These are phyloP conservation scores for Rhododendron williamsianum DNA, from an alignment of 148 eudicot species.

Conservation along the genomic window DNA sequence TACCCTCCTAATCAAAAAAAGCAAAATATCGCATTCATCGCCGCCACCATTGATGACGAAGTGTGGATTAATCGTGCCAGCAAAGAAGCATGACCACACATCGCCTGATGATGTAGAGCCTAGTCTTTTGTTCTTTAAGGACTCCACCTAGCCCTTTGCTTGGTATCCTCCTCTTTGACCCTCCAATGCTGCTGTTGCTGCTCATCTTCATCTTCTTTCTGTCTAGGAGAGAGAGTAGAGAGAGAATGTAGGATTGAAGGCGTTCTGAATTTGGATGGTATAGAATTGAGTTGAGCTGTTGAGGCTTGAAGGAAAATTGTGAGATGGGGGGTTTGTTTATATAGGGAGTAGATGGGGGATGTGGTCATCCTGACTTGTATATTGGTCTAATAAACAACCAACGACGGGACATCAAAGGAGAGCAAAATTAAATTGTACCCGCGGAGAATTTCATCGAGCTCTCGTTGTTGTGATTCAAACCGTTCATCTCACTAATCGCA, in stretches of 20 bases:
- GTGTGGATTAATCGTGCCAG: conserved; percentile 59
- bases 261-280: neutral
- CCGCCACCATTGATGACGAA: conserved; percentile 17
- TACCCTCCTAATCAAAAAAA: neutral
- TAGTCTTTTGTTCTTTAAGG: conserved; percentile 42
- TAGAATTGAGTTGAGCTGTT: neutral
- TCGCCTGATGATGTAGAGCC: conserved; percentile 63
- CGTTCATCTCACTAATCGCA: no score
- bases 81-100: conserved; percentile 97
- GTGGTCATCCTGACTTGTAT: conserved; percentile 35
- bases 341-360: conserved; percentile 13
- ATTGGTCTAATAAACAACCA: conserved; percentile 45
- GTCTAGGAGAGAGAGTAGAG: neutral
- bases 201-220: conserved; percentile 42
- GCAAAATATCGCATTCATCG: neutral
- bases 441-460: no score
- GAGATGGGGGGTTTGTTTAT: conserved; percentile 11
- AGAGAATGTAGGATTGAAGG: neutral
- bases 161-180: conserved; percentile 57
- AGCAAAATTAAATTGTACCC: no score
- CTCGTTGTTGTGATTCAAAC: no score
- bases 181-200: conserved; percentile 36
- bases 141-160: conserved; percentile 68
- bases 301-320: conserved; percentile 16
- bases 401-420: neutral